Evolutionary conservation across 352 stramenopile species (phyloP), one percentile per base, ranked within the genome.

Genomic region (Chrysophaeum taylorii): DNA sequence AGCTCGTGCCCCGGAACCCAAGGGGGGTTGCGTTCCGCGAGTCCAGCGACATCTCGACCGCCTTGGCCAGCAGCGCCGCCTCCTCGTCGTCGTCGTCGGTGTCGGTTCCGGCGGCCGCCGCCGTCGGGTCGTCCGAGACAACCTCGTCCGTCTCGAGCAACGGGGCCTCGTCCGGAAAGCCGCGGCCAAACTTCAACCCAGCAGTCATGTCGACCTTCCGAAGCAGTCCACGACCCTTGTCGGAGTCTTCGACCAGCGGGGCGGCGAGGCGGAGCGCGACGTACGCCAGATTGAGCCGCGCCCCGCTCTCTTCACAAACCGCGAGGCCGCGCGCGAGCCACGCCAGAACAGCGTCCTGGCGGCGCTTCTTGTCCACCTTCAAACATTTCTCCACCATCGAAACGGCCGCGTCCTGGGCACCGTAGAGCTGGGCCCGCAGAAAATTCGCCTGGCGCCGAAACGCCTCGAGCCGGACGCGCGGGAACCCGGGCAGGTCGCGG

Each of bases 81-180:
- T 63, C 52, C 25, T 36, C n/a, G n/a, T 63, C 52, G 52, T 63
- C 52, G 12, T 63, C 52, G 45, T 54, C 45, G 45, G 5, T 25
- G 45, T 54, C 45, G 45, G 21, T 14, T 14, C 41, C 14, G 41
- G 41, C 21, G 41, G 14, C 41, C 41, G 14, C 14, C 41, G 14
- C 14, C 41, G 14, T 14, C 41, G 41, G 14, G 41, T 14, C 41
- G 41, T 48, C 41, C 21, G 14, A 14, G 12, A 16, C 7, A 7
- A 7, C 31, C 50, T 16, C 50, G 16, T 16, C 12, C 16, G 16
- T 25, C 16, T 16, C 18, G 12, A 12, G 27, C 7, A 63, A 23
- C 27, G 14, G 14, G 4, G 52, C 25, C 4, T 63, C 25, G 5
- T 9, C 29, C 2, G 2, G 14, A 31, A 63, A 63, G 52, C 7